phyloP scores from a whole-genome alignment of 2,329 filamentous ascomycete species.

The Cladorrhinum sp. region DNA sequence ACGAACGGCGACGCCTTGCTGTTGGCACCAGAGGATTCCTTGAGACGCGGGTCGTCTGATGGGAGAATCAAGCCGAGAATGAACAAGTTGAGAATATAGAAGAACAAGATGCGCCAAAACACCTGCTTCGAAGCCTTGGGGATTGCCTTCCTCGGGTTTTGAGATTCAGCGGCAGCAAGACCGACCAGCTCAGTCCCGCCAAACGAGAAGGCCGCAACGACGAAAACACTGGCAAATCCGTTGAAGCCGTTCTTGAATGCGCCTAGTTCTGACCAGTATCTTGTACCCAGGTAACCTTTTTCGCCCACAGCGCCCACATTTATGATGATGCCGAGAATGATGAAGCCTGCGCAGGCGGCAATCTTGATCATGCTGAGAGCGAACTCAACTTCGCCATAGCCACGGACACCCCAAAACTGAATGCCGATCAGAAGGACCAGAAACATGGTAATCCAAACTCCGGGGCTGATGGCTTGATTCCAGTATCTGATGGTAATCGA shows the following conservation, averaged over 20 bases:
- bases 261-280: slow-evolving; percentile 61
- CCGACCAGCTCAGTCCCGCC: slow-evolving; percentile 56
- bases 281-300: slow-evolving; percentile 70
- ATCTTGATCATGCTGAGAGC: slow-evolving; percentile 76
- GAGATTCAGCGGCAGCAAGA: slow-evolving; percentile 56
- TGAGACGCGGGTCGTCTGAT: slow-evolving; percentile 41
- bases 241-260: slow-evolving; percentile 47
- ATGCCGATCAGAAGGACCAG: slow-evolving; percentile 49
- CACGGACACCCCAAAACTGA: slow-evolving; percentile 55
- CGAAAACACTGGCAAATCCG: slow-evolving; percentile 28
- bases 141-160: slow-evolving; percentile 56
- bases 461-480: slow-evolving; percentile 48
- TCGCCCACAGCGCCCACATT: slow-evolving; percentile 65
- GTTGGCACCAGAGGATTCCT: slow-evolving; percentile 38
- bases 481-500: slow-evolving; percentile 54
- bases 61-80: slow-evolving; percentile 50
- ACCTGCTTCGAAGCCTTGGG: slow-evolving; percentile 67
- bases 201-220: slow-evolving; percentile 56
- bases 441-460: slow-evolving; percentile 57
- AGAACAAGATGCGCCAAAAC: slow-evolving; percentile 24
- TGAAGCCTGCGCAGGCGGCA: slow-evolving; percentile 69
- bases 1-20: slow-evolving; percentile 50
- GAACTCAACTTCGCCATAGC: slow-evolving; percentile 63
- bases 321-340: slow-evolving; percentile 73
- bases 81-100: slow-evolving; percentile 48